Evolutionary conservation across 2,329 filamentous ascomycete species (phyloP), one percentile per base, ranked within the genome.

Genomic region (Paraphaeosphaeria minitans): DNA sequence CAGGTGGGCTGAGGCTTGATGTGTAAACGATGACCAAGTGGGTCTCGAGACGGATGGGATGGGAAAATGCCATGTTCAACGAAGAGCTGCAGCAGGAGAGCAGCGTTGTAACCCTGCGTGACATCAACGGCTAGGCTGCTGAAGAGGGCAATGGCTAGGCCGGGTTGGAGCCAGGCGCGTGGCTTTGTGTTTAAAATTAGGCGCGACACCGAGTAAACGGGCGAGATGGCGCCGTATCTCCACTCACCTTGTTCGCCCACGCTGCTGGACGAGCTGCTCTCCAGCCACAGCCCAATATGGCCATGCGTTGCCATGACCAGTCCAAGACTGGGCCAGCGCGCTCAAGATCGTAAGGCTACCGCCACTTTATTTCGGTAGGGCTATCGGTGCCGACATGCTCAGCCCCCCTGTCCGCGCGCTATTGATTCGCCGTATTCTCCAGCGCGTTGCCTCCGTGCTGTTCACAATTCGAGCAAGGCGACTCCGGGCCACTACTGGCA

Each of bases 371-470:
- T 45, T 33, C 54, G 21, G 50, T 54, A 55, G 47, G 58, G 55
- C 58, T 55, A 52, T 55, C 39, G 43, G 49, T 51, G 41, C n/a
- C 58, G 43, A 35, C 13, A 22, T 43, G 24, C 47, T 52, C 41
- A 56, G 43, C 58, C 47, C 57, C 41, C 53, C 62, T 60, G 56
- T 59, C 55, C 16, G 19, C 59, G 60, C 70, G 58, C 71, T 74
- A 75, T 74, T 65, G 71, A 73, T 60, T 57, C 61, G 63, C 67
- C 72, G 72, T 74, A 71, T 72, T 69, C 64, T 69, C 57, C 54
- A 68, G 55, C 56, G 63, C 62, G 64, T 66, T 59, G 60, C 62
- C 66, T 70, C 33, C 65, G 60, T 67, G 62, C 55, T 62, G 65
- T 61, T 55, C 63, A 53, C 65, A 68, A 63, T 66, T 66, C 66